Evolutionary conservation across 2,329 filamentous ascomycete species (phyloP).

Genomic region (Paraphoma sp.): DNA sequence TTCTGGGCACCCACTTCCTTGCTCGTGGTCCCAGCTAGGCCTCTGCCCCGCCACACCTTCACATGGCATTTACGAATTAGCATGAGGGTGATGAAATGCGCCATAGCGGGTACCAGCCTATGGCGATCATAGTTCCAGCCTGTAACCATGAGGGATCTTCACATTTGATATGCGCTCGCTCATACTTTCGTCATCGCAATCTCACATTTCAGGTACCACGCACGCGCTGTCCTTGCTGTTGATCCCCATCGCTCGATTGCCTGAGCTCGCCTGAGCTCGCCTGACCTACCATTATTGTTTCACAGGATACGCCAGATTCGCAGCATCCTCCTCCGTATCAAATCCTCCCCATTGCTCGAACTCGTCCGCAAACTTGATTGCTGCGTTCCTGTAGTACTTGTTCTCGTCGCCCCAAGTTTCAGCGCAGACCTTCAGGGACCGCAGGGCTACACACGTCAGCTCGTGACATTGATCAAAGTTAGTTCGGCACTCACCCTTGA

Average conservation of each 20-base stretch:
- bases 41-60: background rate
- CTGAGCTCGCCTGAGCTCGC: background rate
- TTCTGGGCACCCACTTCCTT: background rate
- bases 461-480: background rate
- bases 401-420: slow-evolving; percentile 74
- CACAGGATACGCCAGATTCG: slow-evolving; percentile 29
- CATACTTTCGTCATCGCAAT: slow-evolving; percentile 3
- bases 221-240: background rate
- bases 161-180: background rate
- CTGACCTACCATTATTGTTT: slow-evolving; percentile 14
- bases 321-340: slow-evolving; percentile 35
- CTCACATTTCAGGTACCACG: background rate
- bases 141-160: background rate
- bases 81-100: background rate
- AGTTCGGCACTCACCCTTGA: slow-evolving; percentile 68
- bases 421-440: slow-evolving; percentile 76
- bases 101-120: background rate
- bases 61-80: slow-evolving; percentile 3
- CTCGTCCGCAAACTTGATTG: slow-evolving; percentile 74
- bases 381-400: slow-evolving; percentile 70
- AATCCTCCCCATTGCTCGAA: slow-evolving; percentile 72
- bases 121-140: background rate
- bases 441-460: slow-evolving; percentile 60
- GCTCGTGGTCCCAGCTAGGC: background rate
- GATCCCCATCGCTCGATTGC: background rate